Evolutionary conservation across 805 yeast genomes (phyloP), one percentile per base, ranked within the genome.

Genomic region (Ogataea corticis): DNA sequence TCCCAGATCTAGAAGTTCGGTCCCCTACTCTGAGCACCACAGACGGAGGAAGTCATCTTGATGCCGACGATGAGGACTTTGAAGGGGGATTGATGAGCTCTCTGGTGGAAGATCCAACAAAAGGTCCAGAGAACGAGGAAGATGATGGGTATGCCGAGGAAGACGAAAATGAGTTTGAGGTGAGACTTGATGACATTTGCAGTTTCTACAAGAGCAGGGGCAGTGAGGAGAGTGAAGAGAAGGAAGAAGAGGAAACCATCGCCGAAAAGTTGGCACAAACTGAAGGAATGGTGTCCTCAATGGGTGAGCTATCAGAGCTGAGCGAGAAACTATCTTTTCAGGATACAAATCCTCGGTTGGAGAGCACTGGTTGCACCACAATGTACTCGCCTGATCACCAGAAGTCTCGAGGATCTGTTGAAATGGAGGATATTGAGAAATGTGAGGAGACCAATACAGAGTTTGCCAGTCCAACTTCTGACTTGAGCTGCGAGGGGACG

Each of bases 1-100:
- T 54, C 19, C 58, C 58, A 6, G 52, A 54, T 43, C 37, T 54
- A 10, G 55, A 54, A 32, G 27, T 46, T 7, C 17, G 36, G 30
- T 49, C 54, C 11, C 49, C 50, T 11, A 23, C 9, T 21, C 7
- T 46, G 5, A 43, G 55, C 31, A 15, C 21, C 13, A 25, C 27
- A 4, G 50, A 49, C 10, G 42, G 27, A 3, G 21, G 17, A 15
- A 38, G 36, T 11, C 36, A 12, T 12, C 2, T 5, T 9, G 33
- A 14, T 6, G 33, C 23, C 6, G 44, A 33, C 4, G 42, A 44
- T 7, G 45, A 33, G 16, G 31, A 37, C 11, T 18, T 16, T 3
- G 42, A 44, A 11, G 45, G 47, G 30, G 52, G 47, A 1, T 39
- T 43, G 3, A 36, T 54, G 46, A 54, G 57, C 32, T 49, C 55